phyloP scores from a whole-genome alignment of 2,329 filamentous ascomycete species.

The Talaromyces islandicus region DNA sequence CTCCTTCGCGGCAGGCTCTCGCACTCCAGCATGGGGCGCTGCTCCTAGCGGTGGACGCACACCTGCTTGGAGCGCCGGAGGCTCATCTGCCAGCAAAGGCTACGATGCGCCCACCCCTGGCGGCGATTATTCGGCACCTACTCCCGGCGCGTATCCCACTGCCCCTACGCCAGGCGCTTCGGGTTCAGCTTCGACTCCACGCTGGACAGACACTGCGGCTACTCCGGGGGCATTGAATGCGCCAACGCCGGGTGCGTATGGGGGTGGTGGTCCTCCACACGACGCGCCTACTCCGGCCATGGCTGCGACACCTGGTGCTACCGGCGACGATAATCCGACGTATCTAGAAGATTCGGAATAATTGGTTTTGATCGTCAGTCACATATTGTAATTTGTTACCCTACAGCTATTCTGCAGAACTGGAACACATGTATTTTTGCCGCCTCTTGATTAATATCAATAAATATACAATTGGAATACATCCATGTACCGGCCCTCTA shows the following conservation, averaged over 20 bases:
- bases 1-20: constrained; percentile 62
- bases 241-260: constrained; percentile 33
- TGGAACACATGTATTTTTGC: not conserved
- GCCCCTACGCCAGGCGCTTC: constrained; percentile 66
- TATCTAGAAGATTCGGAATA: constrained; percentile 11
- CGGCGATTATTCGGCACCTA: constrained; percentile 59
- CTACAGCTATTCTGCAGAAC: not conserved
- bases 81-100: constrained; percentile 28
- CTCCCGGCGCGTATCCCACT: constrained; percentile 49
- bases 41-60: constrained; percentile 45
- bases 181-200: constrained; percentile 52
- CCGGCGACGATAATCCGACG: constrained; percentile 11
- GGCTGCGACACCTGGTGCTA: constrained; percentile 9
- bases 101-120: constrained; percentile 74
- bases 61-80: constrained; percentile 37
- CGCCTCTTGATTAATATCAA: not conserved
- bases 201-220: constrained; percentile 39
- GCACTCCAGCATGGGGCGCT: constrained; percentile 66
- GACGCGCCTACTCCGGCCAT: constrained; percentile 44
- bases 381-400: not conserved
- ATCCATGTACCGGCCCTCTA: too few species aligned
- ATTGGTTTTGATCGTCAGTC: not conserved
- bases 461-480: not conserved
- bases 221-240: constrained; percentile 43
- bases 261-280: constrained; percentile 22